Evolutionary conservation across 129 eudicot genomes (phyloP).

Genomic region (Heracleum sosnowskyi): DNA sequence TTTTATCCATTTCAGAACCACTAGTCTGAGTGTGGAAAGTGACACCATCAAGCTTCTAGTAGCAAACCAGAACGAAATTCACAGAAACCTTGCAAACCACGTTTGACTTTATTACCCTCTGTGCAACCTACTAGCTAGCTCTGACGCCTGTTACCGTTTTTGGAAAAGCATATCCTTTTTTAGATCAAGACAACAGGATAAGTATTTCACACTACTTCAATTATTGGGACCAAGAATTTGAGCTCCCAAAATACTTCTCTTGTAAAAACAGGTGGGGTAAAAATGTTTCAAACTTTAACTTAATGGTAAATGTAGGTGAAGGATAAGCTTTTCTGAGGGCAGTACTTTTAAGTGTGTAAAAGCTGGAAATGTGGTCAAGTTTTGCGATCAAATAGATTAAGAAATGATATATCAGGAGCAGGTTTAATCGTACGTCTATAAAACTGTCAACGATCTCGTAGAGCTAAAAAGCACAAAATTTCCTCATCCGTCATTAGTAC

Average conservation of each 20-base stretch:
- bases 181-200: neutral
- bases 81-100: constrained; percentile 4
- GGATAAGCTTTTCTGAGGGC: neutral
- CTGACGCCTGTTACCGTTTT: neutral
- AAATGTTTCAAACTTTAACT: no score
- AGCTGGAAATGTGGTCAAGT: neutral
- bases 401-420: neutral
- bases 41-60: constrained; percentile 1
- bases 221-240: no score
- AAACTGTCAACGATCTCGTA: neutral
- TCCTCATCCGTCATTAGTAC: neutral
- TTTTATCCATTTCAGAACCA: neutral
- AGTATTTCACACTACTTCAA: neutral
- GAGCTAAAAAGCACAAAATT: neutral
- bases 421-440: neutral
- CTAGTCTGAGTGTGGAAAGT: neutral
- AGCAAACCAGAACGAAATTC: neutral
- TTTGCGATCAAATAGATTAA: neutral
- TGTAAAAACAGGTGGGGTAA: no score
- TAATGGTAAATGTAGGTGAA: neutral
- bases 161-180: neutral
- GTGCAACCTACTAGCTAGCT: neutral
- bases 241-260: no score
- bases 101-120: neutral
- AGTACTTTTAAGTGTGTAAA: neutral